phyloP scores from a whole-genome alignment of 306 rosid genomes.

The Vachellia collinsii region DNA sequence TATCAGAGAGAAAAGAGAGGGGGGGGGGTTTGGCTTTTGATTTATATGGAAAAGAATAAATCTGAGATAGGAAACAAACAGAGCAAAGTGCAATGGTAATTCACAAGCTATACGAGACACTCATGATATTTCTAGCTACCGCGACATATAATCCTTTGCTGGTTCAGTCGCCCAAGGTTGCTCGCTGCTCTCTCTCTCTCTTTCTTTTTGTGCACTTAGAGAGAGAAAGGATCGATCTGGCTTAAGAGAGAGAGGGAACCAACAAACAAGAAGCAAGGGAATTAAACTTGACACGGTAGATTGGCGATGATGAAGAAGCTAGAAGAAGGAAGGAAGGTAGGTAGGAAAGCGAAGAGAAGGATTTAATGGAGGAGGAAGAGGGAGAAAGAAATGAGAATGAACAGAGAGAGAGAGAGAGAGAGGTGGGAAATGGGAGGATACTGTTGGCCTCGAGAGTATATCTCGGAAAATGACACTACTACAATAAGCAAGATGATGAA shows the following conservation, averaged over 20 bases:
- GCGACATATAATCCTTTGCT: background rate
- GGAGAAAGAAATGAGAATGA: background rate
- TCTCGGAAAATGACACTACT: constrained; percentile 80
- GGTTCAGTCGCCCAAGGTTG: background rate
- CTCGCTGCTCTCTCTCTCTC: background rate
- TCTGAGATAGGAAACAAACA: background rate
- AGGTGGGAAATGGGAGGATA: constrained; percentile 37
- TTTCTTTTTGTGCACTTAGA: no score
- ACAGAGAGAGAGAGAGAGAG: background rate
- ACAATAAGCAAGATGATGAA: constrained; percentile 21
- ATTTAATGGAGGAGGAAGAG: background rate
- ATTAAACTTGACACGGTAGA: no score
- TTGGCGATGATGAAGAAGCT: background rate
- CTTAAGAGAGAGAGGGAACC: background rate
- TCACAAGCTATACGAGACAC: constrained; percentile 24
- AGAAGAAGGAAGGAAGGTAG: background rate
- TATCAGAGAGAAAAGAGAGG: background rate
- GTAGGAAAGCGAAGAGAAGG: background rate
- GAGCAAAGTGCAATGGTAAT: constrained; percentile 41
- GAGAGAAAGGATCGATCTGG: background rate
- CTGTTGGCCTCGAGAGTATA: constrained; percentile 58
- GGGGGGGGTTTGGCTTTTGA: constrained; percentile 15
- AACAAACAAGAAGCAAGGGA: no score
- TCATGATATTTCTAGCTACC: background rate
- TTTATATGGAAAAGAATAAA: background rate